Percentiles rank a stretch among this genome's conserved stretches.
phyloP scores from a whole-genome alignment of 805 yeast species.

The Zygosaccharomyces pseudorouxii region DNA sequence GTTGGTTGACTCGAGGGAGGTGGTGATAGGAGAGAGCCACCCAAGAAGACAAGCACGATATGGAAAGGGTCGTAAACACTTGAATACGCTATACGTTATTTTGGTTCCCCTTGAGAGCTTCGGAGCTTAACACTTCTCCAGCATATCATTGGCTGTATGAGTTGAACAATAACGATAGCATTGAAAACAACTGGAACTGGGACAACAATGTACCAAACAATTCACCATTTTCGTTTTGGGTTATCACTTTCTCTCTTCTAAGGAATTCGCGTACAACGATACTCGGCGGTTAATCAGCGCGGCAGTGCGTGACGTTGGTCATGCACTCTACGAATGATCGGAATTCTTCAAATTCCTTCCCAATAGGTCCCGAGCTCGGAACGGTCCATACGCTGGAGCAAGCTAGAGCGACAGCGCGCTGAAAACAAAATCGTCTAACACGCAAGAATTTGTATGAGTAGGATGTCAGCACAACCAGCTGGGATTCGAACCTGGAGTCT shows the following conservation, averaged over 20 bases:
- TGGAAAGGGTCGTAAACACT: constrained; percentile 2
- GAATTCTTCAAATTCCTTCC: neutral
- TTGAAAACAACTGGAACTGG: neutral
- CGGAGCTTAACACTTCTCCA: constrained; percentile 2
- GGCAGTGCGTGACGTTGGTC: constrained; percentile 10
- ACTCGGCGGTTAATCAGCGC: constrained; percentile 1
- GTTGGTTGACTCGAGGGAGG: neutral
- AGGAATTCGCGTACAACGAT: neutral
- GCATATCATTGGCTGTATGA: constrained; percentile 3
- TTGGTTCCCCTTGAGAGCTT: neutral
- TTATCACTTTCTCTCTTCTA: neutral
- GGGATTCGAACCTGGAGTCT: constrained; percentile 39
- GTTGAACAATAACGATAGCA: neutral
- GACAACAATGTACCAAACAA: neutral
- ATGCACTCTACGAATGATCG: constrained; percentile 1
- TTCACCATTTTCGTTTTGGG: neutral
- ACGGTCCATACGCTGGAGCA: neutral
- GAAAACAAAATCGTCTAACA: neutral
- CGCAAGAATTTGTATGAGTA: too few relatives aligned
- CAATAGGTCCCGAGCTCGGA: neutral
- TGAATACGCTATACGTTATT: neutral
- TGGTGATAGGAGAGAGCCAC: too few relatives aligned
- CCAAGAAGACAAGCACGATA: too few relatives aligned
- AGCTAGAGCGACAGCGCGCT: neutral
- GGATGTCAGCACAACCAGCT: constrained; percentile 26